Conservation (phyloP, 495 filamentous ascomycete species). For the Aspergillus homomorphus region DNA sequence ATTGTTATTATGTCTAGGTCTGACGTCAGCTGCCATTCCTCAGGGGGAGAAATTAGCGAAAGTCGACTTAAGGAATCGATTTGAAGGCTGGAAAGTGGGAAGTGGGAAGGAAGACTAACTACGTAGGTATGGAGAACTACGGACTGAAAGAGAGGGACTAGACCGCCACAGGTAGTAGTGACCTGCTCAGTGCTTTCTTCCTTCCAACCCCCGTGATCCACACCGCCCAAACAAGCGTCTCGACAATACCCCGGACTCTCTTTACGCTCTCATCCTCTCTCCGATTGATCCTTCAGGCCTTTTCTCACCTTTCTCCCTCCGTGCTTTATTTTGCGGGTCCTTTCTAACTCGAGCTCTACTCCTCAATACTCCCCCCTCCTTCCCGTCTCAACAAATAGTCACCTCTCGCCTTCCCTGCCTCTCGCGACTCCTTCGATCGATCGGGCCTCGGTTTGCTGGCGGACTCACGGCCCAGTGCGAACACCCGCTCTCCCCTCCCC, state of each 20-base stretch:
- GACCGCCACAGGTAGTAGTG: not conserved
- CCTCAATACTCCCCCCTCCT: not conserved
- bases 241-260: conserved; percentile 8
- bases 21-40: conserved; percentile 14
- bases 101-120: not conserved
- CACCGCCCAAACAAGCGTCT: conserved; percentile 25
- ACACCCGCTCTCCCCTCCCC: conserved; percentile 2
- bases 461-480: conserved; percentile 4
- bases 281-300: not conserved
- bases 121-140: not conserved
- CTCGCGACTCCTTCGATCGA: not conserved
- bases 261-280: not conserved
- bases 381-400: not conserved
- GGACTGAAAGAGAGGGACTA: not conserved
- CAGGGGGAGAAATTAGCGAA: conserved; percentile 4
- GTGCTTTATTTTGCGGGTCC: not conserved
- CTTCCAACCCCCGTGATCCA: conserved; percentile 23
- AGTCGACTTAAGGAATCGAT: not conserved
- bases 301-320: not conserved
- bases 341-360: not conserved
- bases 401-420: not conserved
- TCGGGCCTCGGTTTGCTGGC: conserved; percentile 9
- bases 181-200: not conserved
- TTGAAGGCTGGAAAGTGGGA: conserved; percentile 1
- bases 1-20: conserved; percentile 1